phyloP scores from a whole-genome alignment of 202 grass and related monocot genomes.

The Digitaria exilis region DNA sequence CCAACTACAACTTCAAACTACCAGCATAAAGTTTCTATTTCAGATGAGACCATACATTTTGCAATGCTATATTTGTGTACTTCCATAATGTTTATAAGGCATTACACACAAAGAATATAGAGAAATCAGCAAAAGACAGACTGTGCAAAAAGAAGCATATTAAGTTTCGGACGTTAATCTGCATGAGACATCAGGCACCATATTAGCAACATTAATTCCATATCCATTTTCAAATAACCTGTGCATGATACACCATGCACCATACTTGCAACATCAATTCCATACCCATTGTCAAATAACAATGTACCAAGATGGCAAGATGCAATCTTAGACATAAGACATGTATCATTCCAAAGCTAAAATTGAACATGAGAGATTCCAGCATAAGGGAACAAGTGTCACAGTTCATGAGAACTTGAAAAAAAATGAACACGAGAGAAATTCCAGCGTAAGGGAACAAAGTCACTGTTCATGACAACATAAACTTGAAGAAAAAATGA shows the following conservation, averaged over 20 bases:
- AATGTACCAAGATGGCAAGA: neutral
- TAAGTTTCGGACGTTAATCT: too few species aligned
- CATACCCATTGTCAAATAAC: neutral
- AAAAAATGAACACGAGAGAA: neutral
- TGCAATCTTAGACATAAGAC: neutral
- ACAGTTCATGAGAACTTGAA: neutral
- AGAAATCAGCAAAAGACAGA: neutral
- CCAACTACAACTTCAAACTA: neutral
- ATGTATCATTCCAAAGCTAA: neutral
- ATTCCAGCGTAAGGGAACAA: neutral
- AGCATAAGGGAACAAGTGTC: neutral
- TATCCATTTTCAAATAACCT: too few species aligned
- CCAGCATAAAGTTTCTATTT: neutral
- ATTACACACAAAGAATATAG: neutral
- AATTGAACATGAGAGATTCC: neutral
- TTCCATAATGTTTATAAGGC: neutral
- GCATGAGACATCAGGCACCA: neutral
- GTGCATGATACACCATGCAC: neutral
- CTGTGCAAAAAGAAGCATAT: neutral
- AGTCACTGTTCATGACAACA: neutral
- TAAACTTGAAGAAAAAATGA: neutral
- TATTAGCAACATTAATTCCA: neutral
- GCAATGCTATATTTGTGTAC: neutral
- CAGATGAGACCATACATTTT: constrained; percentile 1
- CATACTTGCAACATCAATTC: neutral